Percentiles rank a stretch among this genome's conserved stretches.
These are phyloP conservation scores for Claviceps maximensis DNA, from an alignment of 2,329 filamentous ascomycete genomes.

Conservation along the genomic window DNA sequence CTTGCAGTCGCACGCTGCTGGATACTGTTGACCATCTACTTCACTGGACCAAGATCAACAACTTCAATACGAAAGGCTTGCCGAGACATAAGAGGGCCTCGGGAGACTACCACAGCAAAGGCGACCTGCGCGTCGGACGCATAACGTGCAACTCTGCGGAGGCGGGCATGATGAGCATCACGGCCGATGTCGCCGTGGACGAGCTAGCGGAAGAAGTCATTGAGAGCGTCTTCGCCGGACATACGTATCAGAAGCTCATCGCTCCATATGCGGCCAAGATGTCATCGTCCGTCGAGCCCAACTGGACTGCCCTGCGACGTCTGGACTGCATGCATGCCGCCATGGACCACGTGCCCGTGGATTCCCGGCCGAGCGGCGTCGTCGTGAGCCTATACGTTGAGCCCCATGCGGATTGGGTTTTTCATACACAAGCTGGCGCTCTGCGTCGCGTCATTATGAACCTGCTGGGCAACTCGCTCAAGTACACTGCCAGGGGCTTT, in stretches of 20 bases:
- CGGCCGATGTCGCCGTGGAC: conserved; percentile 21
- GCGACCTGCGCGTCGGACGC: conserved; percentile 1
- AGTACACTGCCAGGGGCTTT: conserved; percentile 35
- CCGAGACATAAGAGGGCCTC: background rate
- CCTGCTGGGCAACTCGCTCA: conserved; percentile 47
- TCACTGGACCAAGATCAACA: conserved; percentile 42
- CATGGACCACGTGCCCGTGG: conserved; percentile 6
- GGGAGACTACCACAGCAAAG: background rate
- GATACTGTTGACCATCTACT: conserved; percentile 43
- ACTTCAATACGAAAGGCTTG: conserved; percentile 10
- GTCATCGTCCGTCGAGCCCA: background rate
- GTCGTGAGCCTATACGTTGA: conserved; percentile 24
- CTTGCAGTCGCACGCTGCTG: conserved; percentile 35
- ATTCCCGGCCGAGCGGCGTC: conserved; percentile 11
- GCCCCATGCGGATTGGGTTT: conserved; percentile 41
- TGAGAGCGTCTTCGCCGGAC: conserved; percentile 33
- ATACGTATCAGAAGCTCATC: conserved; percentile 22
- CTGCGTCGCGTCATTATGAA: conserved; percentile 46
- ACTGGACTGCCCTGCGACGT: conserved; percentile 6
- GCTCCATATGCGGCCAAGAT: conserved; percentile 7
- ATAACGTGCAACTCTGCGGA: conserved; percentile 2
- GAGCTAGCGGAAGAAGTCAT: conserved; percentile 31
- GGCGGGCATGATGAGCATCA: conserved; percentile 8
- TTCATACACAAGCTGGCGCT: conserved; percentile 41
- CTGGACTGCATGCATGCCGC: conserved; percentile 30